Evolutionary conservation across 2,329 filamentous ascomycete species (phyloP).

Genomic region (Epichloe aotearoae): DNA sequence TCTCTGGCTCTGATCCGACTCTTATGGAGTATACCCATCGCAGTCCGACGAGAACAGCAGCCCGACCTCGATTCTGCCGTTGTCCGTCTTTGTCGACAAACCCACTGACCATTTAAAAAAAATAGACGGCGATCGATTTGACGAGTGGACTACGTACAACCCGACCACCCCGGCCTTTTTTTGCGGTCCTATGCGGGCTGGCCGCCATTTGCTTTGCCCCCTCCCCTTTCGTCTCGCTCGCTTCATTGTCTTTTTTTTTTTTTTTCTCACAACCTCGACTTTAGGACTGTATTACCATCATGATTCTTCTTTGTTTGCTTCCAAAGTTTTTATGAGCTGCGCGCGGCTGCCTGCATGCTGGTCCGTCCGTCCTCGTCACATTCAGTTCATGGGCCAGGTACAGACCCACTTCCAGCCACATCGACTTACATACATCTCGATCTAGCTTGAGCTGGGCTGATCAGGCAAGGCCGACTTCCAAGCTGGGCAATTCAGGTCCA

Average conservation of each 20-base stretch:
- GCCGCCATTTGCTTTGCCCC: not conserved
- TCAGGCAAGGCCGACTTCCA: not conserved
- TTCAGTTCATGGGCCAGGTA: not conserved
- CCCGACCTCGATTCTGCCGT: not conserved
- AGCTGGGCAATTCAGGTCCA: not conserved
- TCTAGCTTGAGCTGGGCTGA: not conserved
- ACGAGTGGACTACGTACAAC: not conserved
- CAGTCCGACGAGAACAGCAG: not conserved
- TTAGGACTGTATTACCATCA: not conserved
- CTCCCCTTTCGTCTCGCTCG: not conserved
- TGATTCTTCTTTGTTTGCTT: not conserved
- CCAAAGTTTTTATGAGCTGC: not conserved
- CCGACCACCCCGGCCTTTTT: not conserved
- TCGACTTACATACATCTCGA: not conserved
- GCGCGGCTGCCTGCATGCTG: not conserved
- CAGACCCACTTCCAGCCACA: slow-evolving; percentile 5
- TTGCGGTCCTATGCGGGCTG: not conserved
- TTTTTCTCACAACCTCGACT: not conserved
- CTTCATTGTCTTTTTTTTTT: not conserved
- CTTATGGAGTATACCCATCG: not conserved
- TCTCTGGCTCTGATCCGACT: not conserved
- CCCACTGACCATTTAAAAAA: not conserved
- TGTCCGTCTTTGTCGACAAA: not conserved
- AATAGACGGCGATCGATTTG: not conserved
- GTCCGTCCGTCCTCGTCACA: not conserved